Conservation (phyloP, 23 red algal species). For the Gracilaria domingensis region DNA sequence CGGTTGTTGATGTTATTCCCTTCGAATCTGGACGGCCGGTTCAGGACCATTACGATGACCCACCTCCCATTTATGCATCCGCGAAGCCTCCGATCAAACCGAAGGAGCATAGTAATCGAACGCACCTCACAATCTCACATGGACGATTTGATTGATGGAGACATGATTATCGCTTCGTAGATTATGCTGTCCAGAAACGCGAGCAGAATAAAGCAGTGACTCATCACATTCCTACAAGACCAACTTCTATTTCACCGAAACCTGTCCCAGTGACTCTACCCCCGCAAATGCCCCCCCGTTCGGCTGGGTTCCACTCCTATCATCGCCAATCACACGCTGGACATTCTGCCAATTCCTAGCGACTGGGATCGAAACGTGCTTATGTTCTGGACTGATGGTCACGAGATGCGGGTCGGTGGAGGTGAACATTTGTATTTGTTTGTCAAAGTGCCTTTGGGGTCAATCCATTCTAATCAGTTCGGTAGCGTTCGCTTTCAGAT, state of each 20-base stretch:
- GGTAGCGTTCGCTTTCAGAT: slow-evolving; percentile 73
- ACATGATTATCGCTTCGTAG: not conserved
- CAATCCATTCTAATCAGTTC: slow-evolving; percentile 3
- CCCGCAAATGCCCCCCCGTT: not conserved
- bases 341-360: slow-evolving; percentile 28
- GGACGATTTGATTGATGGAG: slow-evolving; percentile 59
- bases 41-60: too few species aligned
- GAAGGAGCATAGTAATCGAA: not conserved
- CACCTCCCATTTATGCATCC: too few species aligned
- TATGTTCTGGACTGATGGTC: slow-evolving; percentile 85
- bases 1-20: too few species aligned
- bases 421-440: slow-evolving; percentile 79
- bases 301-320: not conserved
- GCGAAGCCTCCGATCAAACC: too few species aligned
- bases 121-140: not conserved
- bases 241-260: too few species aligned
- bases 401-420: slow-evolving; percentile 79
- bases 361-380: slow-evolving; percentile 41
- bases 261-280: too few species aligned
- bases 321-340: not conserved
- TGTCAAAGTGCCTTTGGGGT: slow-evolving; percentile 58
- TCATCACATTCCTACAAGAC: too few species aligned
- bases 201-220: not conserved
- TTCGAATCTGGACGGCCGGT: not conserved
- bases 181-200: too few species aligned